These are phyloP conservation scores for Geotrichum fermentans DNA, from an alignment of 1,139 yeast genomes.

Conservation along the genomic window DNA sequence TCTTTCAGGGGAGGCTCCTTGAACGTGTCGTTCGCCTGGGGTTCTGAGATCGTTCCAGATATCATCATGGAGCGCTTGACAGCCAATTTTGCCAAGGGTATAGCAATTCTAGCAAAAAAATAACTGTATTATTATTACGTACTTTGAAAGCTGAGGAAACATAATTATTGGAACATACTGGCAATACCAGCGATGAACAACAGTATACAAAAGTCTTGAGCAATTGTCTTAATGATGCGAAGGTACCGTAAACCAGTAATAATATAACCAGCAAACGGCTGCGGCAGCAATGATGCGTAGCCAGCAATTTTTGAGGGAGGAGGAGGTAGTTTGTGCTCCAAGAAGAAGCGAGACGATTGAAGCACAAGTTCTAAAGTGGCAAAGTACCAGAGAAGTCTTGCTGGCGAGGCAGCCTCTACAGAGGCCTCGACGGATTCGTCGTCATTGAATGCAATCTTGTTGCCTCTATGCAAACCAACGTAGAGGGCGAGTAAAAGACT, in stretches of 20 bases:
- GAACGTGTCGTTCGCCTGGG: slow-evolving; percentile 12
- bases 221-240: slow-evolving; percentile 27
- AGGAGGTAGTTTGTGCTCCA: slow-evolving; percentile 34
- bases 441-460: not conserved
- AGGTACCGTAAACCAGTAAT: slow-evolving; percentile 30
- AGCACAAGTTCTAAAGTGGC: slow-evolving; percentile 33
- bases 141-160: not conserved
- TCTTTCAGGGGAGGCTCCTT: slow-evolving; percentile 10
- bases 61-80: not conserved
- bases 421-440: slow-evolving; percentile 5
- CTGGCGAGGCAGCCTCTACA: not conserved
- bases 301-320: slow-evolving; percentile 28
- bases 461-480: slow-evolving; percentile 12
- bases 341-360: slow-evolving; percentile 33
- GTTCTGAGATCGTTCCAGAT: slow-evolving; percentile 10
- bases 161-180: slow-evolving; percentile 5
- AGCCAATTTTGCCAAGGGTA: not conserved
- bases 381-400: slow-evolving; percentile 31
- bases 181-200: slow-evolving; percentile 33
- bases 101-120: not conserved
- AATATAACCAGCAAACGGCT: slow-evolving; percentile 30
- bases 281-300: slow-evolving; percentile 33
- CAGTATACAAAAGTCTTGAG: slow-evolving; percentile 33
- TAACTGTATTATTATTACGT: not conserved
- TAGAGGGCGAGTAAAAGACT: slow-evolving; percentile 13